These are phyloP conservation scores for Daedalea quercina DNA, from an alignment of 768 basidiomycete genomes.

Conservation along the genomic window DNA sequence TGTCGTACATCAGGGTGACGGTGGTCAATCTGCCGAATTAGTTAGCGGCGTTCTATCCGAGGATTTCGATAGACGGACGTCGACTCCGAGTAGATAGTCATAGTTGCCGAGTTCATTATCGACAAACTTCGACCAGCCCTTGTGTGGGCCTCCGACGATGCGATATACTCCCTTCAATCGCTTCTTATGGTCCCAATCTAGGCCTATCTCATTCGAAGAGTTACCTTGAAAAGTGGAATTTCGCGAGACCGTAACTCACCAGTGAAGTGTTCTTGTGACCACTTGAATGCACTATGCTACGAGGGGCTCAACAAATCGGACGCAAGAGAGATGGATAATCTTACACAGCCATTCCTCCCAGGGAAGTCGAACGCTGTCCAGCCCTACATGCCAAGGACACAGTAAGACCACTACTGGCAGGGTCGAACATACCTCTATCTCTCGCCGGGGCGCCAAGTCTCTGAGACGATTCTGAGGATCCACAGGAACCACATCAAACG, in stretches of 20 bases:
- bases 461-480: conserved; percentile 62
- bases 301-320: background rate
- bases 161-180: conserved; percentile 62
- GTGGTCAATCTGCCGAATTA: conserved; percentile 28
- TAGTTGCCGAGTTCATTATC: conserved; percentile 85
- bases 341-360: conserved; percentile 68
- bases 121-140: conserved; percentile 79
- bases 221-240: background rate
- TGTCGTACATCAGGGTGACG: conserved; percentile 72
- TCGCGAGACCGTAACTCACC: conserved; percentile 34
- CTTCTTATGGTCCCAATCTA: conserved; percentile 79
- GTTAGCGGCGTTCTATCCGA: background rate
- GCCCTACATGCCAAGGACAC: conserved; percentile 40
- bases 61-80: conserved; percentile 39
- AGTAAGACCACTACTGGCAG: background rate
- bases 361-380: conserved; percentile 87
- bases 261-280: conserved; percentile 77
- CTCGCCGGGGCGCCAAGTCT: conserved; percentile 46
- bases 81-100: conserved; percentile 72
- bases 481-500: conserved; percentile 63
- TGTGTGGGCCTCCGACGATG: conserved; percentile 56
- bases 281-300: conserved; percentile 66
- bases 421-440: conserved; percentile 53
- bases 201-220: conserved; percentile 36
- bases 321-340: conserved; percentile 14